Evolutionary conservation across 768 basidiomycete genomes (phyloP), one percentile per base, ranked within the genome.

Genomic region (Sistotremastrum niveocremeum): DNA sequence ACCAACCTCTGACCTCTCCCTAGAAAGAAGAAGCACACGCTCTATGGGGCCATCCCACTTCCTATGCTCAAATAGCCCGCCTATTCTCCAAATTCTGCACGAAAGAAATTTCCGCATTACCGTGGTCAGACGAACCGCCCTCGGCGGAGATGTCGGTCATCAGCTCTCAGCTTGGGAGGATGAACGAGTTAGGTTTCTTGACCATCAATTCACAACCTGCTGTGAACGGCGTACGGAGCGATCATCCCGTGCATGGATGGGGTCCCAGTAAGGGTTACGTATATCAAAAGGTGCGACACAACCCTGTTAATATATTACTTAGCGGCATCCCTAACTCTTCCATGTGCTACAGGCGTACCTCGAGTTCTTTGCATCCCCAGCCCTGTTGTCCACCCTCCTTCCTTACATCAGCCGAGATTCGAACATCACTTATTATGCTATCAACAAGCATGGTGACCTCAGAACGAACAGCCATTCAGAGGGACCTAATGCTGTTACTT

Each of bases 191-290:
- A 11, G 95, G 95, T 2, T 99, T 93, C 71, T 64, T 98, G 54
- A 97, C 90, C 1, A 97, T 97, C 68, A 97, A 97, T 64, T 91
- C 88, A 28, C 93, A 97, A 60, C 93, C 93, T 7, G 91, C 90
- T 3, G 91, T 97, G 32, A 87, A 94, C 57, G 91, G 90, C 41
- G 84, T 74, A 6, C 68, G 72, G 50, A 93, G 88, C 56, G 81
- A 87, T 46, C 84, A 97, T 62, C 77, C 79, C 51, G 68, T 77
- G 4, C 83, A 86, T 57, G 93, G 93, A 9, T 97, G 93, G 93
- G 93, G 93, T 11, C 93, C 93, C 7, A 68, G 77, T 37, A 88
- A 93, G 44, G 93, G 93, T 4, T 97, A 86, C 54, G 81, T 97
- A 20, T 97, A 95, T 62, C 93, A 97, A 62, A 95, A 95, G 77